Evolutionary conservation across 2,329 filamentous ascomycete species (phyloP).

Genomic region (Fusarium sp.): DNA sequence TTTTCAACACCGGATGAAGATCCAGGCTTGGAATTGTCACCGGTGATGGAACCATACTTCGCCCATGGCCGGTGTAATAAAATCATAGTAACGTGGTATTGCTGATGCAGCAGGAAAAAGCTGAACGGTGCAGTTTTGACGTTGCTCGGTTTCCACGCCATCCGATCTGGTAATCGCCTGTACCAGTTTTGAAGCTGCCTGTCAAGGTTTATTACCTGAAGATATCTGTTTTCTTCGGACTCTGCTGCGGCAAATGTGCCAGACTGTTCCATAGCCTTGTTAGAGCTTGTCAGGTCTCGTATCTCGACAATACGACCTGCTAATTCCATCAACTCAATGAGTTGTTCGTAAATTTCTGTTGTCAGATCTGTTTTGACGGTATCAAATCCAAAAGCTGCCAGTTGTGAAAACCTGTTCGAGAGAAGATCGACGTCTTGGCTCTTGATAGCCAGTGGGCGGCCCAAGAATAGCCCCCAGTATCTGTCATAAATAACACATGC

Average conservation of each 20-base stretch:
- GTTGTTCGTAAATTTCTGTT: conserved; percentile 60
- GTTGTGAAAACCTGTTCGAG: conserved; percentile 57
- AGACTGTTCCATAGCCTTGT: conserved; percentile 47
- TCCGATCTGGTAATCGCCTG: conserved; percentile 60
- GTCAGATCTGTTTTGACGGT: conserved; percentile 27
- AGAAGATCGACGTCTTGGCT: conserved; percentile 61
- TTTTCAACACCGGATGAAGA: conserved; percentile 50
- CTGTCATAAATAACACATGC: conserved; percentile 65
- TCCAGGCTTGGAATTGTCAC: conserved; percentile 46
- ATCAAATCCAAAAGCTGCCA: conserved; percentile 50
- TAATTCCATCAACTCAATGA: conserved; percentile 67
- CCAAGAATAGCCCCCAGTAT: conserved; percentile 66
- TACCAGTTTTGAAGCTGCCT: conserved; percentile 67
- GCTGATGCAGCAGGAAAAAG: conserved; percentile 66
- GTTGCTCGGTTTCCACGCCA: conserved; percentile 61
- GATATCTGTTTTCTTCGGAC: conserved; percentile 59
- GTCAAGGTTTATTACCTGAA: conserved; percentile 62
- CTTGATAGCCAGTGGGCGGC: conserved; percentile 65
- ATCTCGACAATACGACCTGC: conserved; percentile 63
- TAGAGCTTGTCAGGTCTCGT: conserved; percentile 50
- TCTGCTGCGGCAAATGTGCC: conserved; percentile 48
- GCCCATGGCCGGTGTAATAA: conserved; percentile 65
- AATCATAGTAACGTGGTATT: conserved; percentile 65
- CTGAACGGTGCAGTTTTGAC: conserved; percentile 61
- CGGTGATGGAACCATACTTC: conserved; percentile 57